These are phyloP conservation scores for Microsporum audouinii DNA, from an alignment of 2,329 filamentous ascomycete species.

Conservation along the genomic window DNA sequence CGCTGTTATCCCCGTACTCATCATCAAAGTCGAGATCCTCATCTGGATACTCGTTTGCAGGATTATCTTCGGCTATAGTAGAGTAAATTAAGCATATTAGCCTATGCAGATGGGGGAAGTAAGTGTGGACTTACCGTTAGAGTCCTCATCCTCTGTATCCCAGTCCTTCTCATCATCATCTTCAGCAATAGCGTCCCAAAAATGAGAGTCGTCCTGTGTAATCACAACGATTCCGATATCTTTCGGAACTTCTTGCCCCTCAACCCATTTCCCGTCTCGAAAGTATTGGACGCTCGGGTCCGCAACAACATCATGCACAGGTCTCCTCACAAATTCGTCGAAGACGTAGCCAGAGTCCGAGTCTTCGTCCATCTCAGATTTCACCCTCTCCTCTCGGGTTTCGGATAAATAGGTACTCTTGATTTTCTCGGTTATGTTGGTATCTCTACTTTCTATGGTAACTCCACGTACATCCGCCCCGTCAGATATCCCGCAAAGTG, in stretches of 20 bases:
- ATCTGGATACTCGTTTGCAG: constrained; percentile 41
- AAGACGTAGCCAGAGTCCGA: constrained; percentile 48
- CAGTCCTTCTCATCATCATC: constrained; percentile 44
- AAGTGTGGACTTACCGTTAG: constrained; percentile 40
- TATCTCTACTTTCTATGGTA: neutral
- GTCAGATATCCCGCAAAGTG: neutral
- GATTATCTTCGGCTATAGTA: constrained; percentile 37
- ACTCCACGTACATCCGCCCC: neutral
- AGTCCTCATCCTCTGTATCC: constrained; percentile 52
- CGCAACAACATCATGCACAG: constrained; percentile 22
- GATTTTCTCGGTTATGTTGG: neutral
- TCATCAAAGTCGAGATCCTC: constrained; percentile 40
- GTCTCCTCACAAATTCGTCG: constrained; percentile 48
- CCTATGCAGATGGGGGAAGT: neutral
- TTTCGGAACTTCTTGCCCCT: constrained; percentile 17
- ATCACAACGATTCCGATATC: constrained; percentile 35
- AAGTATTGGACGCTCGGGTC: constrained; percentile 9
- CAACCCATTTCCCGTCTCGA: constrained; percentile 9
- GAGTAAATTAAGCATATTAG: neutral
- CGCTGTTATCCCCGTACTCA: constrained; percentile 31
- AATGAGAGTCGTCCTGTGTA: constrained; percentile 36
- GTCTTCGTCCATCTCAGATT: constrained; percentile 25
- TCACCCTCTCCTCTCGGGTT: constrained; percentile 6
- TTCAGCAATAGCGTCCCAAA: constrained; percentile 47
- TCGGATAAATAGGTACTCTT: neutral